A percentile compares a stretch with the other conserved stretches of the same genome.
phyloP scores from a whole-genome alignment of 1,284 basidiomycete species.

The Ceratobasidium sp. region DNA sequence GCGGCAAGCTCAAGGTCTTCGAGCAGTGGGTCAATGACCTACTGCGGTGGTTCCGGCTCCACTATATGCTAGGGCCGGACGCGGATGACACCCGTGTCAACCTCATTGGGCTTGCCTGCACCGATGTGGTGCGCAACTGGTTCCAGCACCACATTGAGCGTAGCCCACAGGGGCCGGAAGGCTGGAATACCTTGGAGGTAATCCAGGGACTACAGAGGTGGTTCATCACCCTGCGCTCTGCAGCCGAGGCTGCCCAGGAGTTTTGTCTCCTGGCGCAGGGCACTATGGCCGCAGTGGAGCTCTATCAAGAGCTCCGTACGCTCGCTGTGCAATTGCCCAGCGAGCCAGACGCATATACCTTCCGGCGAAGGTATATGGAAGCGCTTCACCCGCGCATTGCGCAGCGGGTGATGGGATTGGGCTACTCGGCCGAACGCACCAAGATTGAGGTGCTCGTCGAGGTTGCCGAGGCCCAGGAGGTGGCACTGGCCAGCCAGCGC shows the following conservation, averaged over 20 bases:
- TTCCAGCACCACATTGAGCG: background rate
- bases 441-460: background rate
- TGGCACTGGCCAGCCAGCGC: background rate
- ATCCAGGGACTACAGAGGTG: background rate
- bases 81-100: background rate
- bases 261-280: background rate
- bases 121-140: background rate
- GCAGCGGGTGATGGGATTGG: background rate
- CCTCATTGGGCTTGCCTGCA: background rate
- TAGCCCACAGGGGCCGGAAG: background rate
- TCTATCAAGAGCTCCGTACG: background rate
- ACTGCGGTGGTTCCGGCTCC: background rate
- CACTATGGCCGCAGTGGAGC: background rate
- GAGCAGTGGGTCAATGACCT: background rate
- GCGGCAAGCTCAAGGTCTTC: background rate
- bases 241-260: background rate
- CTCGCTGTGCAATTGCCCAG: background rate
- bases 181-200: slow-evolving; percentile 1
- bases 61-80: background rate
- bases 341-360: background rate
- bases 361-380: background rate
- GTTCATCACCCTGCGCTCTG: background rate
- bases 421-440: background rate
- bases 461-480: background rate
- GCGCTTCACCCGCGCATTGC: background rate